A percentile compares a stretch with the other conserved stretches of the same genome.
Conservation (phyloP, 225 moss, liverwort and hornwort species). For the Rhytidiadelphus loreus region DNA sequence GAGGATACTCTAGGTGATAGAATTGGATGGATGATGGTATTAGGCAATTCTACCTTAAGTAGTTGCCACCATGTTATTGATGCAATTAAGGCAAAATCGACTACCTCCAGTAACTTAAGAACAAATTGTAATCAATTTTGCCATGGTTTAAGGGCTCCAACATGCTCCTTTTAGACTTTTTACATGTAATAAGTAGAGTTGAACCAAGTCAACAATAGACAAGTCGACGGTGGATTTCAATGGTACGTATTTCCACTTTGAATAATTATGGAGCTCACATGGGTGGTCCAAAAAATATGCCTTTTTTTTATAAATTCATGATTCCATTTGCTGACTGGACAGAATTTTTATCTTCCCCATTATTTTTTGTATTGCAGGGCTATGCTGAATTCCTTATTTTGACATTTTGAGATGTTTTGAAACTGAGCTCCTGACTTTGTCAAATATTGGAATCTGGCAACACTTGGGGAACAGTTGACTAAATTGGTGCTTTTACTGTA, state of each 20-base stretch:
- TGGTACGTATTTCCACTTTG: background rate
- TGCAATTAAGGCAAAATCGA: accelerated
- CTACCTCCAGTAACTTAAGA: accelerated
- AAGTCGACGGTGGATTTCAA: background rate
- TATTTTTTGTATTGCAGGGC: too few relatives aligned
- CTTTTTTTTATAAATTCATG: background rate
- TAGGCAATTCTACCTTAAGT: too few relatives aligned
- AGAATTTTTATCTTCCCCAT: too few relatives aligned
- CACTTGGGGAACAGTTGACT: background rate
- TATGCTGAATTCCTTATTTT: background rate
- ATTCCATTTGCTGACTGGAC: background rate
- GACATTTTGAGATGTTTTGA: background rate
- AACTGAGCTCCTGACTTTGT: too few relatives aligned
- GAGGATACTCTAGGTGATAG: too few relatives aligned
- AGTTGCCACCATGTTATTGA: background rate
- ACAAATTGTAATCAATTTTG: background rate
- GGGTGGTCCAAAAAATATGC: background rate
- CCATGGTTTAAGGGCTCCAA: background rate
- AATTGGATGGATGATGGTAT: too few relatives aligned
- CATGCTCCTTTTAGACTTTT: background rate
- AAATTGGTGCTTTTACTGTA: background rate
- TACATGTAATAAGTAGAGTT: background rate
- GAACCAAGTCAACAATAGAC: too few relatives aligned
- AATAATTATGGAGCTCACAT: background rate
- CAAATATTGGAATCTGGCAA: background rate